A percentile compares a stretch with the other conserved stretches of the same genome.
phyloP scores from a whole-genome alignment of 352 stramenopile genomes.

The Pythium rhizo-oryzae region DNA sequence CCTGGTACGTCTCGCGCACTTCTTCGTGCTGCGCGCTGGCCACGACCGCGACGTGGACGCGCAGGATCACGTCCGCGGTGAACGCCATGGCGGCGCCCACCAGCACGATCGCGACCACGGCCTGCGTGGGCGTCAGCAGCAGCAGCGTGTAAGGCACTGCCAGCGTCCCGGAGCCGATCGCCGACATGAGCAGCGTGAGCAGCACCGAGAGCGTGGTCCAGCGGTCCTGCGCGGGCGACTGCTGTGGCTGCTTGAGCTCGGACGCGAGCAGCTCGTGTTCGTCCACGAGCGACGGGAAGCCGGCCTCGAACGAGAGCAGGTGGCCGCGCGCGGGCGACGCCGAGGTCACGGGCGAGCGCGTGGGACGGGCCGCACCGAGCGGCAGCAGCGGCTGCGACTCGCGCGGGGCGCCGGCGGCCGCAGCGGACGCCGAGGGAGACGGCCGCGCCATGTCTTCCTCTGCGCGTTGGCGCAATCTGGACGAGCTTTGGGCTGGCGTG shows the following conservation, averaged over 20 bases:
- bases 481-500: not conserved
- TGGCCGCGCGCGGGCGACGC: conserved; percentile 16
- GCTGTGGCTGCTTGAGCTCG: conserved; percentile 5
- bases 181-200: conserved; percentile 33
- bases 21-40: conserved; percentile 35
- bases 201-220: conserved; percentile 28
- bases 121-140: conserved; percentile 51
- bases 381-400: conserved; percentile 27
- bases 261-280: conserved; percentile 20
- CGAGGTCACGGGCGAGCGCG: conserved; percentile 8
- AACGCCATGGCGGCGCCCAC: conserved; percentile 73
- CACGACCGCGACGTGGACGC: conserved; percentile 60
- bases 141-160: conserved; percentile 71
- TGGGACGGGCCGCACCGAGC: not conserved
- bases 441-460: not conserved
- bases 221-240: not conserved
- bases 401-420: not conserved
- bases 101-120: conserved; percentile 43
- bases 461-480: not conserved
- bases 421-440: not conserved
- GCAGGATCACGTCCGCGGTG: conserved; percentile 66
- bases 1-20: conserved; percentile 64
- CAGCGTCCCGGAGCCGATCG: conserved; percentile 28
- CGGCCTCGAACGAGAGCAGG: conserved; percentile 26
- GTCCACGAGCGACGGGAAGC: conserved; percentile 33